Conservation (phyloP, 768 basidiomycete genomes). For the Tubosaeta sp. region DNA sequence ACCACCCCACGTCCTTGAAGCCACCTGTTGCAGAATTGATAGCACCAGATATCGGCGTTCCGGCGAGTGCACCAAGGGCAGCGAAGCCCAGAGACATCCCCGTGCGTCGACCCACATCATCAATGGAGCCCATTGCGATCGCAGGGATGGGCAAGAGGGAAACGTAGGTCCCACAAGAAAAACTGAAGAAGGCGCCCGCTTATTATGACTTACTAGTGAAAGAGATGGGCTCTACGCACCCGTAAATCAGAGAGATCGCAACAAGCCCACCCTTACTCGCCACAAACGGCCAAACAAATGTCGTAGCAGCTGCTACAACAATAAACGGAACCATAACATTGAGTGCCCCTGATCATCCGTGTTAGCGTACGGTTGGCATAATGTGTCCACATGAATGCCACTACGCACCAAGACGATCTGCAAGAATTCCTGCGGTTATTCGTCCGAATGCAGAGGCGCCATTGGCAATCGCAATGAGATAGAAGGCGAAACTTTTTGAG, state of each 20-base stretch:
- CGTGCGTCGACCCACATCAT: slow-evolving; percentile 61
- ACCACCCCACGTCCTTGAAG: slow-evolving; percentile 36
- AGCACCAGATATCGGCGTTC: slow-evolving; percentile 72
- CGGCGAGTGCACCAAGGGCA: slow-evolving; percentile 59
- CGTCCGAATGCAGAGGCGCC: slow-evolving; percentile 62
- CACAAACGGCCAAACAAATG: slow-evolving; percentile 70
- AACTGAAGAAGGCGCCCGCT: slow-evolving; percentile 30
- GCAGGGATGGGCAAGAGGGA: slow-evolving; percentile 56
- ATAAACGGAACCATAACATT: slow-evolving; percentile 69
- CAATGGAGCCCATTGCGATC: slow-evolving; percentile 54
- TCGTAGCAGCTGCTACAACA: slow-evolving; percentile 49
- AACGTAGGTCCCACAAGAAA: slow-evolving; percentile 60
- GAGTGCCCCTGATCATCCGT: slow-evolving; percentile 44
- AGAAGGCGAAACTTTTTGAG: slow-evolving; percentile 49
- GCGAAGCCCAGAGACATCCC: slow-evolving; percentile 63
- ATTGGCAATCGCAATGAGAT: slow-evolving; percentile 67
- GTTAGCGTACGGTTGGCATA: neutral
- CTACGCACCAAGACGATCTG: slow-evolving; percentile 49
- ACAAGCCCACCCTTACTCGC: slow-evolving; percentile 42
- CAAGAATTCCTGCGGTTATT: slow-evolving; percentile 46
- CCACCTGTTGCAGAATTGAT: slow-evolving; percentile 51
- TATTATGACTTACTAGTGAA: accelerated
- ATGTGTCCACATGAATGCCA: neutral
- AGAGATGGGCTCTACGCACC: slow-evolving; percentile 36
- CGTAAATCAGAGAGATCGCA: slow-evolving; percentile 57